Conservation (phyloP, 1,284 basidiomycete genomes). For the Apiotrichum gracile region DNA sequence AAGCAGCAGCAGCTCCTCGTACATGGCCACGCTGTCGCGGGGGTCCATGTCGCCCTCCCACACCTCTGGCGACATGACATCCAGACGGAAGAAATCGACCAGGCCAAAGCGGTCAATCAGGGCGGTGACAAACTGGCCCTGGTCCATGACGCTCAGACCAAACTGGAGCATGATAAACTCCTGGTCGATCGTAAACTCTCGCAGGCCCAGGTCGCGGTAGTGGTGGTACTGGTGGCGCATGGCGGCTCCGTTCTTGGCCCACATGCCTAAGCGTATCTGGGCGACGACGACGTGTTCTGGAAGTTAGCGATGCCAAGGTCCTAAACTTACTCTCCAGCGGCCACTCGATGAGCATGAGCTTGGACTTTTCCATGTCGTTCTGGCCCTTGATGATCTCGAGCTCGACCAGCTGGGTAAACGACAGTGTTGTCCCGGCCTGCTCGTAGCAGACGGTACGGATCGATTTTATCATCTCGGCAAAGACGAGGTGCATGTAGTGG, state of each 20-base stretch:
- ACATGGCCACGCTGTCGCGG: slow-evolving; percentile 62
- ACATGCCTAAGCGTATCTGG: slow-evolving; percentile 89
- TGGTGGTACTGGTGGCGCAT: slow-evolving; percentile 94
- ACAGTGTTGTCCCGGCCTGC: neutral
- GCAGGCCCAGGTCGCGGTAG: slow-evolving; percentile 91
- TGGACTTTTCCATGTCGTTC: slow-evolving; percentile 17
- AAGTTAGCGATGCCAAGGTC: neutral
- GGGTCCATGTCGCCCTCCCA: slow-evolving; percentile 36
- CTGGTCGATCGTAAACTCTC: slow-evolving; percentile 95
- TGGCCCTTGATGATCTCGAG: slow-evolving; percentile 5
- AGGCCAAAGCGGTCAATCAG: slow-evolving; percentile 88
- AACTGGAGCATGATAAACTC: slow-evolving; percentile 89
- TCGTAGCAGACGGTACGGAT: slow-evolving; percentile 12
- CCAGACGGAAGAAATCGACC: slow-evolving; percentile 67
- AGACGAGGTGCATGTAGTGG: slow-evolving; percentile 85
- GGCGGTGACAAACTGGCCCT: slow-evolving; percentile 71
- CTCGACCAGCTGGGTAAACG: slow-evolving; percentile 18
- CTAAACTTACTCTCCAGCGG: slow-evolving; percentile 67
- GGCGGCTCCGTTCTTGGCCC: slow-evolving; percentile 95
- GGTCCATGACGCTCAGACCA: slow-evolving; percentile 71
- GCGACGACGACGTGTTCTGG: slow-evolving; percentile 57
- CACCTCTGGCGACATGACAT: slow-evolving; percentile 21
- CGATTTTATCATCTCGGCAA: slow-evolving; percentile 78
- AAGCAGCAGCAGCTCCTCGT: slow-evolving; percentile 86
- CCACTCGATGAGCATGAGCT: slow-evolving; percentile 66